Evolutionary conservation across 768 basidiomycete genomes (phyloP).

Genomic region (Chalciporus sphaerocephalus): DNA sequence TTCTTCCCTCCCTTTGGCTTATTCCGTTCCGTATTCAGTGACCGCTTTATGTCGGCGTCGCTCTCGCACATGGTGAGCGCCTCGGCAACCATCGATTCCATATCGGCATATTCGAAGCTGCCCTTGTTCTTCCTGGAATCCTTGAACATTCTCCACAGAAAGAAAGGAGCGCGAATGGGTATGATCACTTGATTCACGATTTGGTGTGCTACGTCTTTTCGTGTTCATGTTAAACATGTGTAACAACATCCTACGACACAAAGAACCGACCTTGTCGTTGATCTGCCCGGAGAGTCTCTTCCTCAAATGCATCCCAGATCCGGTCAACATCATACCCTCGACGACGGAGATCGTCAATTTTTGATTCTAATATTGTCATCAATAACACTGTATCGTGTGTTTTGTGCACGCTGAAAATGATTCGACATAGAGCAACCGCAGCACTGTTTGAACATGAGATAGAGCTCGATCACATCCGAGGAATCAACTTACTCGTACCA

Average conservation of each 20-base stretch:
- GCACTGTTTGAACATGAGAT: constrained; percentile 46
- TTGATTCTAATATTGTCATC: constrained; percentile 86
- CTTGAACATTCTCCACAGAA: background rate
- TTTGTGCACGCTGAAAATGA: constrained; percentile 69
- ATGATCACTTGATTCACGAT: background rate
- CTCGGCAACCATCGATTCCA: constrained; percentile 3
- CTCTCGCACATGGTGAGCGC: constrained; percentile 4
- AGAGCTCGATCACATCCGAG: background rate
- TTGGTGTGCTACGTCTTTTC: background rate
- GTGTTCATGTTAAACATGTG: background rate
- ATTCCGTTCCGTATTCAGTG: constrained; percentile 1
- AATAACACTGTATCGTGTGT: constrained; percentile 82
- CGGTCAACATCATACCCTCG: constrained; percentile 64
- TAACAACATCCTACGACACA: background rate
- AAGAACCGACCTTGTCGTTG: background rate
- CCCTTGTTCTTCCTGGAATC: background rate
- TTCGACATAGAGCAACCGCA: constrained; percentile 70
- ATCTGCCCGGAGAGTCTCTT: background rate
- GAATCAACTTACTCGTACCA: constrained; percentile 82
- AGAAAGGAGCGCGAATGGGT: background rate
- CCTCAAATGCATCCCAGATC: background rate
- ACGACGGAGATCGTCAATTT: constrained; percentile 69
- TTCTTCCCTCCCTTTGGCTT: constrained; percentile 10
- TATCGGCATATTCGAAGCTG: background rate
- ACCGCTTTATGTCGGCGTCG: background rate